Percentiles rank a stretch among this genome's conserved stretches.
phyloP scores from a whole-genome alignment of 345 rosid genomes.

The Moricandia arvensis region DNA sequence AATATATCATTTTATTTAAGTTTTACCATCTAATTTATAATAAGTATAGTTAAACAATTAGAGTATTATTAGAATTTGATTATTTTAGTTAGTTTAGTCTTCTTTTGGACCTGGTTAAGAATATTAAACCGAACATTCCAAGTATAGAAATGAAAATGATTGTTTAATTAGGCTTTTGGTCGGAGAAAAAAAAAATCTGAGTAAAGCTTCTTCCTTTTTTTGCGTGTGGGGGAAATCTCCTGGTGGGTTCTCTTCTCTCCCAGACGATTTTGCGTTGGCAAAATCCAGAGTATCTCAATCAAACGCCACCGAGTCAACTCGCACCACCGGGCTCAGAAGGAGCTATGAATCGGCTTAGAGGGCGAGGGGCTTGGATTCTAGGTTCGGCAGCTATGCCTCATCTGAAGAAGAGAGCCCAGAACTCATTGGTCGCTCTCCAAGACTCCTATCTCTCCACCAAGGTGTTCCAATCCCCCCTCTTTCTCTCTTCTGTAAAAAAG shows the following conservation, averaged over 20 bases:
- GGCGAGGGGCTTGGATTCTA: slow-evolving; percentile 50
- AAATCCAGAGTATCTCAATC: background rate
- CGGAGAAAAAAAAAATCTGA: slow-evolving; percentile 21
- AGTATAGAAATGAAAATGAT: background rate
- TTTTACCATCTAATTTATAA: too few species aligned
- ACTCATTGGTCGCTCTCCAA: slow-evolving; percentile 73
- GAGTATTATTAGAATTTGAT: background rate
- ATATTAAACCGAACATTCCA: background rate
- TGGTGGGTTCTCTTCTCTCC: background rate
- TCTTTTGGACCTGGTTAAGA: background rate
- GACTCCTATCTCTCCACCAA: slow-evolving; percentile 82
- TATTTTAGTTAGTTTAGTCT: background rate
- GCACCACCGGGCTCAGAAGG: background rate
- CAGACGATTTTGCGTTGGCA: background rate
- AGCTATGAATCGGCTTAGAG: slow-evolving; percentile 66
- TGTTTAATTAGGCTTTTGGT: background rate
- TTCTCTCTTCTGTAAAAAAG: background rate
- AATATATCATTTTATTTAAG: too few species aligned
- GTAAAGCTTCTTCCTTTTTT: slow-evolving; percentile 2
- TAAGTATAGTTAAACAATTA: background rate
- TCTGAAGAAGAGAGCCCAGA: slow-evolving; percentile 66
- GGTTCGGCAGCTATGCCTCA: slow-evolving; percentile 48
- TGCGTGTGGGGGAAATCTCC: slow-evolving; percentile 19
- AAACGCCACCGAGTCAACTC: slow-evolving; percentile 3
- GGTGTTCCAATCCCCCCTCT: slow-evolving; percentile 36